phyloP scores from a whole-genome alignment of 148 eudicot genomes.

The Silene uniflora region DNA sequence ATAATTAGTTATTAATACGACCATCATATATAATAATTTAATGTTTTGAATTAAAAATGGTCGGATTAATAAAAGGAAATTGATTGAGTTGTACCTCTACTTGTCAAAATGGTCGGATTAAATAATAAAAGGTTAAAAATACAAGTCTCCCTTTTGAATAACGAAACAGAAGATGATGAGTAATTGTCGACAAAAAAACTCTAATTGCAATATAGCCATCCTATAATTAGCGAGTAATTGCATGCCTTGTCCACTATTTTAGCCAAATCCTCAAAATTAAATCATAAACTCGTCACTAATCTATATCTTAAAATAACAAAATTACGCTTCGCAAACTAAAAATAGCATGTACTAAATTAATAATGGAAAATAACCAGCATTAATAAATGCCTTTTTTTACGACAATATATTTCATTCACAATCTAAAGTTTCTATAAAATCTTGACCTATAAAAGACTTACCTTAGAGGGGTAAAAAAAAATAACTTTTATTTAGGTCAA shows the following conservation, averaged over 20 bases:
- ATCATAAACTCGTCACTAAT: background rate
- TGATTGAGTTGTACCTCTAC: too few relatives aligned
- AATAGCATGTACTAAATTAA: slow-evolving; percentile 2
- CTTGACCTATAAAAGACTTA: slow-evolving; percentile 15
- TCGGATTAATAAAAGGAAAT: too few relatives aligned
- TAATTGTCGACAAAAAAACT: too few relatives aligned
- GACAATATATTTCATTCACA: background rate
- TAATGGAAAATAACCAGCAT: background rate
- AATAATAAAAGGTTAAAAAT: too few relatives aligned
- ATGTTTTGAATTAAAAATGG: too few relatives aligned
- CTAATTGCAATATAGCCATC: too few relatives aligned
- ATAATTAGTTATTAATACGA: too few relatives aligned
- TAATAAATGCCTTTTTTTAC: background rate
- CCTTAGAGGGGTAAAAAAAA: background rate
- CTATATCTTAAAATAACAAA: background rate
- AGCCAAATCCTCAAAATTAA: background rate
- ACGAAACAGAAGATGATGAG: too few relatives aligned
- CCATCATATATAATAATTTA: too few relatives aligned
- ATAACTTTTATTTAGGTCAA: slow-evolving; percentile 16
- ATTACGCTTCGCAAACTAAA: background rate
- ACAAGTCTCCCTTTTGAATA: too few relatives aligned
- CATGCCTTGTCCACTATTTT: slow-evolving; percentile 1
- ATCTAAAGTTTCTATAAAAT: background rate
- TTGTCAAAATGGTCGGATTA: background rate
- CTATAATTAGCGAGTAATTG: slow-evolving; percentile 15